These are phyloP conservation scores for Metarhizium humberi DNA, from an alignment of 2,329 filamentous ascomycete species.

Conservation along the genomic window DNA sequence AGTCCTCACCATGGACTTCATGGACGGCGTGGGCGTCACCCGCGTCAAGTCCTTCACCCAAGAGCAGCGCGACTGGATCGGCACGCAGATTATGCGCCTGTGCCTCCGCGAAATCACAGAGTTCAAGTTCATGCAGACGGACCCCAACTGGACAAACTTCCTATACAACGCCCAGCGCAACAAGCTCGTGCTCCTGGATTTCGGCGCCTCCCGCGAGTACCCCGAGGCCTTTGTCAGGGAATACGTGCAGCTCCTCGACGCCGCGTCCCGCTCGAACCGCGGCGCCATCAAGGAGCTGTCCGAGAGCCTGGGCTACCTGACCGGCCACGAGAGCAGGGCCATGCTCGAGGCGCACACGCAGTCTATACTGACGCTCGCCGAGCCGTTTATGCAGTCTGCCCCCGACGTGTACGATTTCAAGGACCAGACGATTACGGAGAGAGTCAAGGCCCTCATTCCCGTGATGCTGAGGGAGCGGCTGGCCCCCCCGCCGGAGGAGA, in stretches of 20 bases:
- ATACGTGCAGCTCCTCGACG: slow-evolving; percentile 73
- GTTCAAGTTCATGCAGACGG: slow-evolving; percentile 98
- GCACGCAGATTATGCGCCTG: slow-evolving; percentile 82
- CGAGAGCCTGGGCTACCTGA: slow-evolving; percentile 78
- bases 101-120: slow-evolving; percentile 89
- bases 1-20: slow-evolving; percentile 87
- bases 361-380: slow-evolving; percentile 80
- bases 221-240: slow-evolving; percentile 68
- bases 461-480: slow-evolving; percentile 86
- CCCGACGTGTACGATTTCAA: slow-evolving; percentile 85
- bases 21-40: slow-evolving; percentile 79
- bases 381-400: slow-evolving; percentile 72
- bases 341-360: slow-evolving; percentile 91
- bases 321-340: slow-evolving; percentile 70
- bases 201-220: slow-evolving; percentile 84
- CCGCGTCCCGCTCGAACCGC: slow-evolving; percentile 65
- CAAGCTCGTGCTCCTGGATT: slow-evolving; percentile 86
- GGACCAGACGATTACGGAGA: slow-evolving; percentile 91
- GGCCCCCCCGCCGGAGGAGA: slow-evolving; percentile 91
- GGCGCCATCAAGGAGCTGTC: slow-evolving; percentile 57
- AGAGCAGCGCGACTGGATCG: slow-evolving; percentile 88
- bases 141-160: slow-evolving; percentile 99
- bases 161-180: slow-evolving; percentile 67
- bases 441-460: slow-evolving; percentile 80
- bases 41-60: slow-evolving; percentile 69